Evolutionary conservation across 768 basidiomycete species (phyloP), one percentile per base, ranked within the genome.

Genomic region (Leccinum imitatum): DNA sequence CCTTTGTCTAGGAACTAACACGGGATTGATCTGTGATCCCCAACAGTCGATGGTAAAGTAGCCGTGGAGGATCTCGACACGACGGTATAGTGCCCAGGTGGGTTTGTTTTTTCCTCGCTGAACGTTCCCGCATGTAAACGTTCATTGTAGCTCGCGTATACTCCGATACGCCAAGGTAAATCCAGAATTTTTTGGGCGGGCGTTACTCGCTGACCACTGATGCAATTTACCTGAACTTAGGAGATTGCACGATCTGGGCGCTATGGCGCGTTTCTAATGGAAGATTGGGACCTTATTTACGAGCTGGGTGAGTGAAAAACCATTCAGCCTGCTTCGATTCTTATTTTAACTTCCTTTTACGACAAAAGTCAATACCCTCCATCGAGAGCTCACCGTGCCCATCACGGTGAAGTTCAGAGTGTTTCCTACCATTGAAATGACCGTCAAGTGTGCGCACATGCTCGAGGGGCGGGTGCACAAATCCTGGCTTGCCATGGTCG

Each of bases 341-440:
- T 30, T 14, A 27, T 46, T 21, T 51, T 62, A 25, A 60, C 37
- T 0, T 50, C 21, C 53, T 59, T 21, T 13, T 9, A 5, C 21
- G 5, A 25, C 19, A 27, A 13, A 53, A 97, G 96, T 98, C 71
- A 91, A 90, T 60, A 93, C 78, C 3, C 79, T 99, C 1, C 95
- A 98, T 69, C 73, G 77, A 37, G 90, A 95, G 65, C 84, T 99
- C 6, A 80, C 83, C 2, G 78, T 97, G n/a, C 97, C 96, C 2
- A 93, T 98, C 3, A 97, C 95, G 0, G 97, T 93, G 52, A 98
- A 99, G 71, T 97, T 98, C 74, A 86, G 96, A 8, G 87, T 96
- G 3, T 98, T 95, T 72, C 84, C 90, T 2, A 86, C 87, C 0
- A 73, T 92, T 27, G 89, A 91, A 67, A 90, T 89, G 76, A 98